Conservation (phyloP, 2,329 filamentous ascomycete genomes). For the Botrytis tulipae region DNA sequence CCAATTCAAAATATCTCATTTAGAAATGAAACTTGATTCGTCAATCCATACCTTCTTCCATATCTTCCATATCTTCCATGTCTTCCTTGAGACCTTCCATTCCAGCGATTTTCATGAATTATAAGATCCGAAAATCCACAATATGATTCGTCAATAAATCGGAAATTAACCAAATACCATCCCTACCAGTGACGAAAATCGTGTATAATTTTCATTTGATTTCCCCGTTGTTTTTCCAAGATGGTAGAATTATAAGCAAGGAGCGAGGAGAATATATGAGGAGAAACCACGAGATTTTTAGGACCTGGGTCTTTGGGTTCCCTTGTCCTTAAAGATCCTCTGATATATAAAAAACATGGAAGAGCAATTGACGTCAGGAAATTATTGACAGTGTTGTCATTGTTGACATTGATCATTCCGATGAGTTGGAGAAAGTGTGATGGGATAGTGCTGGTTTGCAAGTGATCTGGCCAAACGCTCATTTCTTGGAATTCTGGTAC, state of each 20-base stretch:
- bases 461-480: background rate
- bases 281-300: background rate
- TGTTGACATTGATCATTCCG: background rate
- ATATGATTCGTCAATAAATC: slow-evolving; percentile 10
- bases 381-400: background rate
- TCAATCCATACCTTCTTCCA: slow-evolving; percentile 3
- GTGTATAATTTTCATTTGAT: background rate
- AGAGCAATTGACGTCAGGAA: slow-evolving; percentile 6
- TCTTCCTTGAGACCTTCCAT: background rate
- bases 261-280: background rate
- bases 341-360: background rate
- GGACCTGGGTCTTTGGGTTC: background rate
- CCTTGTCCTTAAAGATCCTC: background rate
- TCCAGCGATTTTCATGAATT: background rate
- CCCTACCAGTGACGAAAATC: slow-evolving; percentile 4
- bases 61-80: slow-evolving; percentile 6
- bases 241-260: background rate
- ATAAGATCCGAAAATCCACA: background rate
- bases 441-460: background rate
- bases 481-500: background rate
- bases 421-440: background rate
- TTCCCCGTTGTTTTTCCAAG: slow-evolving; percentile 8
- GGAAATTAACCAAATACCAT: slow-evolving; percentile 8
- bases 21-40: background rate
- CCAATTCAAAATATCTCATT: slow-evolving; percentile 3